Evolutionary conservation across 129 eudicot species (phyloP), one percentile per base, ranked within the genome.

Genomic region (Logfia minima): DNA sequence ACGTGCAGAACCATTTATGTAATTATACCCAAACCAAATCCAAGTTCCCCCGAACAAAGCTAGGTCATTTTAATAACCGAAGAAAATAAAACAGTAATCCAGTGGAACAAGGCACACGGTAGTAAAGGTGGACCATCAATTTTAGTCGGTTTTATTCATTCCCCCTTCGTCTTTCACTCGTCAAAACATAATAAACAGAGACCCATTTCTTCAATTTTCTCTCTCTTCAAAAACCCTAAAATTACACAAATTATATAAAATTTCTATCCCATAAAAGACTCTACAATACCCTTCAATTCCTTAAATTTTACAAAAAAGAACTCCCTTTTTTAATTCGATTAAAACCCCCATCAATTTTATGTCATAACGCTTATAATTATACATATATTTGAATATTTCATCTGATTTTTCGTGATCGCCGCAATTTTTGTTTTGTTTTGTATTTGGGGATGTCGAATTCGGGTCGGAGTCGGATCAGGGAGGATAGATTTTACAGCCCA

Each of bases 401-500:
- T 74, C 43, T 68, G 21, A 31, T 56, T 58, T 74, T 61, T 43
- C 70, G 53, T 75, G 84, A 80, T 80, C 84, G 35, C 29, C 41
- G 39, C 5, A 32, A 32, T 5, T 14, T 35, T 66, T 18, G 19
- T 13, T 66, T 3, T 28, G 14, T 22, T 81, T 3, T 14, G 69
- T 28, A 8, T 26, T n/a, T 19, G 68, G 73, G 65, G 10, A 85
- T 85, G 92, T 79, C 91, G 84, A 76, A 83, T 83, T 86, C 80
- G 68, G 82, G 81, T 78, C 85, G 93, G 31, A 88, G 72, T 60
- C 86, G 88, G 68, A 88, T 87, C 69, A 83, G 90, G 17, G 95
- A 85, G 32, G 92, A 91, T 52, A 76, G 97, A 73, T 87, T 94
- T 74, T 94, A 94, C 83, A 81, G 91, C 72, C 96, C 98, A 9